A percentile compares a stretch with the other conserved stretches of the same genome.
phyloP scores from a whole-genome alignment of 2,329 filamentous ascomycete genomes.

The Pochonia chlamydosporia region DNA sequence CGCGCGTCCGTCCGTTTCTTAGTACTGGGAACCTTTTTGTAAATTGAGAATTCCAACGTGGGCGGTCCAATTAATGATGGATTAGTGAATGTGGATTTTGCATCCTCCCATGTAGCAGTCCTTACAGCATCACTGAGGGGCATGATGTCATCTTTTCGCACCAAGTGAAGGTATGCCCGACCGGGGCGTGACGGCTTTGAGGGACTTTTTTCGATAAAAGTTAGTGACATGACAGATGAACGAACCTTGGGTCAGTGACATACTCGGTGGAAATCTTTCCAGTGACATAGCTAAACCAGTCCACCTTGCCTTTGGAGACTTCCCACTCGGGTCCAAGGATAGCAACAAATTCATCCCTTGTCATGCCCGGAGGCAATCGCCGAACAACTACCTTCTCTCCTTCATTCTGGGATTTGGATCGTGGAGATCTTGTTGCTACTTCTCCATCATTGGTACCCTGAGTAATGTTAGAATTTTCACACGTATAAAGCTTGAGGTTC shows the following conservation, averaged over 20 bases:
- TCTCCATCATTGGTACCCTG: conserved; percentile 21
- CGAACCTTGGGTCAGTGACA: conserved; percentile 22
- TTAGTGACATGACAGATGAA: conserved; percentile 5
- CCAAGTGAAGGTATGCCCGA: conserved; percentile 76
- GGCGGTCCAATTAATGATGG: conserved; percentile 72
- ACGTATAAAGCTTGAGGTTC: no score
- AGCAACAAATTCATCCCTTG: conserved; percentile 66
- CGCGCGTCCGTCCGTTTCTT: conserved; percentile 75
- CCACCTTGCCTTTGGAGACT: conserved; percentile 70
- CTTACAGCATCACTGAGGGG: conserved; percentile 67
- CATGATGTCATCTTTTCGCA: conserved; percentile 62
- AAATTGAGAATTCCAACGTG: conserved; percentile 73
- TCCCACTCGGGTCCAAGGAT: conserved; percentile 78
- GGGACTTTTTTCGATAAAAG: conserved; percentile 43
- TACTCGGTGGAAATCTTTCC: conserved; percentile 82
- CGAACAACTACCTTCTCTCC: conserved; percentile 82
- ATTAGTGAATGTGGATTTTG: conserved; percentile 67
- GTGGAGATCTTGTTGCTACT: conserved; percentile 20
- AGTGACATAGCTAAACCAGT: conserved; percentile 65
- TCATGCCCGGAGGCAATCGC: conserved; percentile 80
- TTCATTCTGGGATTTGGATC: conserved; percentile 27
- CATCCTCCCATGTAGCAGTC: conserved; percentile 69
- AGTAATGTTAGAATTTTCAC: not conserved
- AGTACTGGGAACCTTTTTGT: conserved; percentile 72
- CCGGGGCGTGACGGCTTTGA: conserved; percentile 79